These are phyloP conservation scores for Boletus subcaerulescens DNA, from an alignment of 768 basidiomycete genomes.

Conservation along the genomic window DNA sequence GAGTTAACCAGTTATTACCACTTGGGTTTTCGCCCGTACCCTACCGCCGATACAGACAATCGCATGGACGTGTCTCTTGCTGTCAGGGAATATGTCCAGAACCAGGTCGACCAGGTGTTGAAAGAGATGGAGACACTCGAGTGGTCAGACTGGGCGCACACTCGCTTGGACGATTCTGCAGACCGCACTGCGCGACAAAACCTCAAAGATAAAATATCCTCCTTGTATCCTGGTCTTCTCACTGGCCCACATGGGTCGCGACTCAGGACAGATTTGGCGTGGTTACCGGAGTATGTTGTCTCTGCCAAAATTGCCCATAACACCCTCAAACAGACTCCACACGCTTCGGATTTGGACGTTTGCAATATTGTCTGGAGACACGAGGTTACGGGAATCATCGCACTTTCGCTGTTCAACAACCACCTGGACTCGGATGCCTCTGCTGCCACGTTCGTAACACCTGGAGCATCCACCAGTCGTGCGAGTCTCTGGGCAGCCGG, in stretches of 20 bases:
- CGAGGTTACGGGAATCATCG: background rate
- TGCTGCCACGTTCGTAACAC: constrained; percentile 10
- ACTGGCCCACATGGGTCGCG: background rate
- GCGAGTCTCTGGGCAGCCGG: constrained; percentile 15
- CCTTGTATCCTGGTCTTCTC: constrained; percentile 4
- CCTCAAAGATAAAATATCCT: constrained; percentile 1
- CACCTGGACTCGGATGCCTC: constrained; percentile 8
- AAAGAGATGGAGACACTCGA: constrained; percentile 8
- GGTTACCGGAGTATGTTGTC: constrained; percentile 2
- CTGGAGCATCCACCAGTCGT: constrained; percentile 16
- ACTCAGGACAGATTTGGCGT: background rate
- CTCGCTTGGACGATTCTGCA: background rate
- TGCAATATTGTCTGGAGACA: constrained; percentile 8
- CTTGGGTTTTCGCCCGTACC: too few species aligned
- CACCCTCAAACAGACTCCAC: constrained; percentile 1
- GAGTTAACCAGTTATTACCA: too few species aligned
- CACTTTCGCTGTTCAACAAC: constrained; percentile 13
- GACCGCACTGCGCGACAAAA: background rate
- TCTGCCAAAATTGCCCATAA: background rate
- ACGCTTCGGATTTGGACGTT: constrained; percentile 4
- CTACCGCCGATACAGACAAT: too few species aligned
- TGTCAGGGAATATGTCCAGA: constrained; percentile 13
- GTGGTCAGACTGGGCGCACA: constrained; percentile 14
- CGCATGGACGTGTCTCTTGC: constrained; percentile 5
- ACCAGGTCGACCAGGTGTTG: constrained; percentile 9